Base-by-base conservation (phyloP, 192 early-diverging fungal genomes). In the Backusella mclennaniae region DNA sequence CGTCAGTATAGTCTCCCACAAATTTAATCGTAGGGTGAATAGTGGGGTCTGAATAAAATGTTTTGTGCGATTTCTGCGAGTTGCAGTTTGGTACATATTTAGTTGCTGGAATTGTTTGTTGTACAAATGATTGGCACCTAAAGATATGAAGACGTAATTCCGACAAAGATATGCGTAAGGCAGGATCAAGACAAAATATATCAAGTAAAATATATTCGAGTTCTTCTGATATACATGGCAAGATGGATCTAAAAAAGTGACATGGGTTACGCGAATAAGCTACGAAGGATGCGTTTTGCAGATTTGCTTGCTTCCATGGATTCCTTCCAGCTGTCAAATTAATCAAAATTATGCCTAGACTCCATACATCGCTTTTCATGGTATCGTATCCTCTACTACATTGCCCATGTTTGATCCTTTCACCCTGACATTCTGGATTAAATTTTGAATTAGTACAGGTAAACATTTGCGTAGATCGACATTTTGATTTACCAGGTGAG, bases 281-380 rank as follows among this genome's bases (percentile, higher is more conserved):
- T 52, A 87, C 75, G 86, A 91, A 87, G 66, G 85, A 85, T 77
- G 80, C 80, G 81, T 92, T 79, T 79, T 90, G 26, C 80, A 87
- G 77, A 90, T 94, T 79, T 87, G 97, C 81, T 74, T 85, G 84
- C 49, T 87, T 89, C 87, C 87, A 89, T 89, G 97, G 87, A 87
- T 96, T 73, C 87, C 97, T 80, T 86, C 96, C 77, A 90, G 88
- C 80, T 79, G 91, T 83, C 89, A 89, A 77, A 56, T 89, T 97
- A 76, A 96, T 96, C 21, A 96, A 88, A 68, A 98, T 97, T 4
- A 99, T 94, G 23, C 97, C 97, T 29, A 97, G 82, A 46, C 92
- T 94, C 97, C 97, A 99, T 80, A 99, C 87, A 78, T 99, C 97
- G 31, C 87, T 89, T 19, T 81, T 67, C 14, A 84, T 82, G 39